Base-by-base conservation (phyloP, 805 yeast genomes). In the Phaffomyces thermotolerans region DNA sequence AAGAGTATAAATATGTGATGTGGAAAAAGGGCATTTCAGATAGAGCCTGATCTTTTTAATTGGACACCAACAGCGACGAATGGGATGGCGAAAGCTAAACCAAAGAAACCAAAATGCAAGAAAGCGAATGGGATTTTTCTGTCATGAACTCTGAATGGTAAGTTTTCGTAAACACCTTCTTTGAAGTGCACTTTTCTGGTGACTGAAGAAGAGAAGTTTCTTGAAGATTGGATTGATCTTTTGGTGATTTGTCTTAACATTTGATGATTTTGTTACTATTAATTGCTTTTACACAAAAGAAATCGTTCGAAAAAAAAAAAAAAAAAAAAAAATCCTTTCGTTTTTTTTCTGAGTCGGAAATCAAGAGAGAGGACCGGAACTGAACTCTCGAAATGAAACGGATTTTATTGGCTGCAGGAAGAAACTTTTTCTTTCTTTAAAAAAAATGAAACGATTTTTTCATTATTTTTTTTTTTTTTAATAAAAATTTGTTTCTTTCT, bases 121-220 rank as follows among this genome's bases (percentile, higher is more conserved):
- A 88, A 71, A 54, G 81, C 86, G 66, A 76, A 89, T 54, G 97
- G 98, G 53, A 91, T 76, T 72, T 80, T 84, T 77, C 95, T 89
- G 78, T 81, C 75, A 77, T 88, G 89, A 51, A 91, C 95, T 76
- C 79, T 79, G 80, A 91, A 93, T 53, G 99, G 99, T 52, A 91
- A 63, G 78, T 93, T 91, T 60, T 84, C 73, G 81, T 93, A 93
- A 39, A 82, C 81, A 61, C 97, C 97, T 60, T 78, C 84, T 58
- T 79, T 79, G 62, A 75, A 80, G 68, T 78, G 84, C 51, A 58
- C 70, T 40, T 45, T 46, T 41, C 46, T 65, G 56, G 71, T 63
- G 45, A 83, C 60, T 53, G 88, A 68, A 54, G 88, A 68, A 64
- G 81, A 81, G 34, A 68, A 59, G 66, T 84, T 70, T 54, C 59